Percentiles rank a stretch among this genome's conserved stretches.
These are phyloP conservation scores for Penicillium sumatraense DNA, from an alignment of 2,329 filamentous ascomycete genomes.

Conservation along the genomic window DNA sequence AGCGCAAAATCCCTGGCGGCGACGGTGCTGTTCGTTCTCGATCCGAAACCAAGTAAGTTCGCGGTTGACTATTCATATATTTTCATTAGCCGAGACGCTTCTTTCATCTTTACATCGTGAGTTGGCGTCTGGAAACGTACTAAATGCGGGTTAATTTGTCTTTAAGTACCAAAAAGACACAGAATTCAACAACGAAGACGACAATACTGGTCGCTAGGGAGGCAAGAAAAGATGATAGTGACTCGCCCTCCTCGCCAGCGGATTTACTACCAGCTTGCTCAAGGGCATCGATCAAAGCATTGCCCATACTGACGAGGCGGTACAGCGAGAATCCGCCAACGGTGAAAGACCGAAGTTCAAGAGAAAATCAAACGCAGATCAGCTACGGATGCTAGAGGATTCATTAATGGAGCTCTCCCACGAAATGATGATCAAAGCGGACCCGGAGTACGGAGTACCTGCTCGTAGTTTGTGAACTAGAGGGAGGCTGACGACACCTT, in stretches of 20 bases:
- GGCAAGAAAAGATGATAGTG: conserved; percentile 62
- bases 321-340: not conserved
- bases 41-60: conserved; percentile 84
- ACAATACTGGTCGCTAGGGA: conserved; percentile 66
- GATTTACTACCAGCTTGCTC: conserved; percentile 41
- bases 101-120: not conserved
- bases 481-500: conserved; percentile 15
- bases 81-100: conserved; percentile 5
- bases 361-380: not conserved
- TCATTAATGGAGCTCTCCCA: not conserved
- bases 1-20: conserved; percentile 60
- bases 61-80: conserved; percentile 66
- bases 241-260: conserved; percentile 41
- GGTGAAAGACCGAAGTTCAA: not conserved
- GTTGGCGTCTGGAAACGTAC: conserved; percentile 60
- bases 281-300: conserved; percentile 35
- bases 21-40: conserved; percentile 80
- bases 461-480: not conserved
- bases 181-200: conserved; percentile 66
- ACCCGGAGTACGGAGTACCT: too few species aligned
- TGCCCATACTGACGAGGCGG: conserved; percentile 16
- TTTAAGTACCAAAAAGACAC: conserved; percentile 76
- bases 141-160: conserved; percentile 83
- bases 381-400: not conserved
- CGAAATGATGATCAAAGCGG: not conserved